Evolutionary conservation across 2,329 filamentous ascomycete species (phyloP).

Genomic region (Purpureocillium lavendulum): DNA sequence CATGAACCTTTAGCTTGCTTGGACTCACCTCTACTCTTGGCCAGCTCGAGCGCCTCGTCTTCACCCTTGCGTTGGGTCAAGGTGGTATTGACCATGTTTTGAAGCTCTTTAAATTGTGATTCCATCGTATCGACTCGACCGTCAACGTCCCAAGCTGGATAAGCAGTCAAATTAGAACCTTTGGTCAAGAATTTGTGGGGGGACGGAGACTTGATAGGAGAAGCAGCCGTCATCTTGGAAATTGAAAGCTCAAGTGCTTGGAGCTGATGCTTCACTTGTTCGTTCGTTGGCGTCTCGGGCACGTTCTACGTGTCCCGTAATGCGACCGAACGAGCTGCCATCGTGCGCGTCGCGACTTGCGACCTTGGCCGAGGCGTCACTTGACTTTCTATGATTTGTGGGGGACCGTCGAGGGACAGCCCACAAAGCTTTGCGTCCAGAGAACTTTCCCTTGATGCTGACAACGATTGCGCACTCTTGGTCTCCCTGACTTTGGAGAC

Average conservation of each 20-base stretch:
- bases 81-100: slow-evolving; percentile 62
- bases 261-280: slow-evolving; percentile 21
- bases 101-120: slow-evolving; percentile 61
- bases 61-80: slow-evolving; percentile 59
- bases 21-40: slow-evolving; percentile 63
- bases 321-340: slow-evolving; percentile 4
- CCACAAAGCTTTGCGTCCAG: slow-evolving; percentile 12
- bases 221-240: slow-evolving; percentile 22
- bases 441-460: slow-evolving; percentile 35
- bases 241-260: slow-evolving; percentile 22
- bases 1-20: neutral
- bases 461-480: slow-evolving; percentile 17
- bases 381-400: slow-evolving; percentile 24
- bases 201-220: slow-evolving; percentile 33
- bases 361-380: slow-evolving; percentile 28
- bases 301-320: slow-evolving; percentile 21
- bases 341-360: neutral
- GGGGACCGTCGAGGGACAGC: neutral
- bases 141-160: slow-evolving; percentile 72
- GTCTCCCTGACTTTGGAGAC: slow-evolving; percentile 15
- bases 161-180: slow-evolving; percentile 60
- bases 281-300: slow-evolving; percentile 22
- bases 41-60: slow-evolving; percentile 65
- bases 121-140: slow-evolving; percentile 71
- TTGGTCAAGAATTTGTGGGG: slow-evolving; percentile 57